Evolutionary conservation across 805 yeast genomes (phyloP), one percentile per base, ranked within the genome.

Genomic region (Yueomyces sinensis): DNA sequence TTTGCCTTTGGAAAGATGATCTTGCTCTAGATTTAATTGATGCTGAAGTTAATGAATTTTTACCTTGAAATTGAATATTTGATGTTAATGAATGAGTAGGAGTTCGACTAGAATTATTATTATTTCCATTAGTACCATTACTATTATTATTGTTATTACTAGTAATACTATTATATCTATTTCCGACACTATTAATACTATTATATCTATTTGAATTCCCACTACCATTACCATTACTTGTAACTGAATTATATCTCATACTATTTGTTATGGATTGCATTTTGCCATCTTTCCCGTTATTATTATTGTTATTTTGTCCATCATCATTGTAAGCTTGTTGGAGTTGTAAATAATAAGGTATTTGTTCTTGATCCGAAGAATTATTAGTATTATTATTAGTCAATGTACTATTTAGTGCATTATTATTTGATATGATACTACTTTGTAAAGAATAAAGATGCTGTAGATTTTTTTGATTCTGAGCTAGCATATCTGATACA

Each of bases 381-480:
- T 25, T 25, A 25, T 25, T 25, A 9, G 6, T n/a, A 25, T 25
- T n/a, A 9, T 6, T n/a, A 25, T 9, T 5, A 5, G 13, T 25
- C 6, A 5, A 11, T 9, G 6, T n/a, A 25, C 13, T 25, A 25
- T 25, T 25, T 11, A 25, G 15, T 9, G 28, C 28, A n/a, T 25
- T 25, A 25, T 25, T 25, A 11, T 13, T n/a, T 9, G 15, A 9
- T 13, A 13, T 32, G 11, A 34, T 36, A 9, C 38, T 29, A 20
- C 32, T 36, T 20, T 58, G 63, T 33, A 65, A 49, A 35, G 56
- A 62, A 34, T 63, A 65, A 31, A 66, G 47, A 36, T 66, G 70
- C 16, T 63, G 59, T 37, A 64, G 59, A 40, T 65, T 66, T 37
- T 66, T 70, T 23, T 59, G 53, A 31, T 61, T 56, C 36, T 64